Percentiles rank a stretch among this genome's conserved stretches.
Conservation (phyloP, 495 filamentous ascomycete genomes). For the Xylaria flabelliformis region DNA sequence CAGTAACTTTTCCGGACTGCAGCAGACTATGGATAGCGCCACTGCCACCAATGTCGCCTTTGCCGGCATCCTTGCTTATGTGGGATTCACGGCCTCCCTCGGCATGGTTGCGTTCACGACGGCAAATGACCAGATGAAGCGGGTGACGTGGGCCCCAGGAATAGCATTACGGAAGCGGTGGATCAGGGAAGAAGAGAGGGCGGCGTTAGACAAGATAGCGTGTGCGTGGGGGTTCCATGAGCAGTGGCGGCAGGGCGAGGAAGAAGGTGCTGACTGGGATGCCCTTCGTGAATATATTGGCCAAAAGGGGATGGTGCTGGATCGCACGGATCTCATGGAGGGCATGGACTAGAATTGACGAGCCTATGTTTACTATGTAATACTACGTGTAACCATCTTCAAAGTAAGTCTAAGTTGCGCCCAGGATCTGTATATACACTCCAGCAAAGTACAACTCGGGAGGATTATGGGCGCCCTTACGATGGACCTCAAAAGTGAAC, state of each 20-base stretch:
- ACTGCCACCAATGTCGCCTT: slow-evolving; percentile 80
- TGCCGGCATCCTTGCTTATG: slow-evolving; percentile 79
- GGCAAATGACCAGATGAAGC: slow-evolving; percentile 90
- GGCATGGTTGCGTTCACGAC: slow-evolving; percentile 86
- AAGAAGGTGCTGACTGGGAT: slow-evolving; percentile 90
- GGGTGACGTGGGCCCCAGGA: slow-evolving; percentile 85
- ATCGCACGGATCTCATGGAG: slow-evolving; percentile 84
- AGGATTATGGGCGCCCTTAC: neutral
- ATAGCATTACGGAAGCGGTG: slow-evolving; percentile 83
- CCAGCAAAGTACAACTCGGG: neutral
- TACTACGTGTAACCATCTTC: neutral
- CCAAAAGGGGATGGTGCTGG: slow-evolving; percentile 85
- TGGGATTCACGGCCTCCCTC: slow-evolving; percentile 76
- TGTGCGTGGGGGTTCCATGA: slow-evolving; percentile 90
- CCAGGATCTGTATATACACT: neutral
- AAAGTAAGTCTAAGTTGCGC: neutral
- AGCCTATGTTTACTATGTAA: slow-evolving; percentile 6
- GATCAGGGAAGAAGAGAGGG: slow-evolving; percentile 90
- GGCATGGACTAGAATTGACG: slow-evolving; percentile 72
- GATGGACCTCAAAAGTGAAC: neutral
- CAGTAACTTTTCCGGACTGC: slow-evolving; percentile 61
- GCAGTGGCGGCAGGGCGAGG: slow-evolving; percentile 78
- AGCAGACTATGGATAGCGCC: slow-evolving; percentile 72
- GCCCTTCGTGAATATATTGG: slow-evolving; percentile 79
- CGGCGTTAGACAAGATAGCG: slow-evolving; percentile 85